Base-by-base conservation (phyloP, 352 stramenopile genomes). In the Pythium oligandrum region DNA sequence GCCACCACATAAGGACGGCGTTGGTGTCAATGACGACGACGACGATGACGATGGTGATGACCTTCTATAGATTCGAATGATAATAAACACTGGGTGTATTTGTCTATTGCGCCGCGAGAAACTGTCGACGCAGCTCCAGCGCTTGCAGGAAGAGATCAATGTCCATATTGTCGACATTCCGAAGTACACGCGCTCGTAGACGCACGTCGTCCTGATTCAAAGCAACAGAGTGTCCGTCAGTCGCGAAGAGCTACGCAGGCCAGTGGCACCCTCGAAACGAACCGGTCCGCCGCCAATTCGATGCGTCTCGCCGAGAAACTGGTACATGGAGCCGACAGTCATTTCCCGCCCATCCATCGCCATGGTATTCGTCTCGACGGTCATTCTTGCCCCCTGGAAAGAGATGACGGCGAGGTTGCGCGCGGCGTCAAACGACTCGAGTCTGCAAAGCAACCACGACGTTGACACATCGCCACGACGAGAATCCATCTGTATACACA, bases 271-370 rank as follows among this genome's bases (percentile, higher is more conserved):
- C 11, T 46, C n/a, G 40, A 51, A 43, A 39, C 61, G 2, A 66
- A 81, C 71, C 59, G 64, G 49, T 9, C 57, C 52, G 9, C 9
- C 53, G 6, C 42, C 44, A 11, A 45, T 30, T 6, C 60, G 60
- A 53, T 88, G 78, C 9, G 83, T 92, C 53, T 94, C 83, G 11
- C 83, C 83, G 3, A 94, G 53, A 48, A 94, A 92, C 54, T 94
- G 83, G 40, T 89, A 92, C 79, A 91, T 83, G 37, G 81, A 88
- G 26, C 79, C 79, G 11, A 91, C 51, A 9, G 65, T 66, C 57
- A 93, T 63, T 9, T 78, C 72, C 30, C 72, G 55, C 4, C 43
- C 60, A 34, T 75, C 66, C 32, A 81, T 60, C 33, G 63, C 66
- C 31, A 91, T 48, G n/a, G 73, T 39, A 30, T 71, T 66, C 43